Percentiles rank a stretch among this genome's conserved stretches.
Conservation (phyloP, 805 yeast species). For the Starmerella kuoi region DNA sequence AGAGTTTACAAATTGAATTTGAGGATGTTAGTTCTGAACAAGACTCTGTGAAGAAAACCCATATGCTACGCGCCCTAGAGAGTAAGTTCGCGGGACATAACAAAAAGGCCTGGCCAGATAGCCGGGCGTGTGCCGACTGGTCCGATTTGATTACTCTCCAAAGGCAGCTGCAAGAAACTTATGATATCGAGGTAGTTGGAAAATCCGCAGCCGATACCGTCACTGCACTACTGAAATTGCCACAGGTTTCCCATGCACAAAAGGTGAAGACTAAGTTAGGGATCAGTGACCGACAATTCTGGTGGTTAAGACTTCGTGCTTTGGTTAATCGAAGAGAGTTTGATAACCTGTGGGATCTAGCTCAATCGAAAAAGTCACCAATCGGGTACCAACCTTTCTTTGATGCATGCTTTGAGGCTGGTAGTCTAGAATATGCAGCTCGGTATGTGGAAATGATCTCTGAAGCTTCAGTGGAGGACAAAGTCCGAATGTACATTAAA, state of each 20-base stretch:
- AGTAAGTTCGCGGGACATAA: conserved; percentile 29
- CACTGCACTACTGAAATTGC: conserved; percentile 33
- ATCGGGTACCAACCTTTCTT: conserved; percentile 62
- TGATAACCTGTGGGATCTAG: conserved; percentile 44
- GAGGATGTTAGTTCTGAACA: conserved; percentile 16
- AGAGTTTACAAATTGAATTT: conserved; percentile 14
- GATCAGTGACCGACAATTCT: conserved; percentile 44
- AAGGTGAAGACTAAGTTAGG: conserved; percentile 42
- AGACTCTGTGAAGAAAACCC: conserved; percentile 15
- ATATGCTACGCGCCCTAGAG: conserved; percentile 24
- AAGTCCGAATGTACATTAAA: conserved; percentile 35
- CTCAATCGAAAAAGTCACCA: conserved; percentile 44
- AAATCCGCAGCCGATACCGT: conserved; percentile 41
- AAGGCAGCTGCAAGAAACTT: conserved; percentile 34
- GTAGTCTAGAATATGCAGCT: conserved; percentile 48
- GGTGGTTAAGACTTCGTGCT: conserved; percentile 41
- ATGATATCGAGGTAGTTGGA: conserved; percentile 33
- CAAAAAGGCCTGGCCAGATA: conserved; percentile 28
- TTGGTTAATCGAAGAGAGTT: conserved; percentile 40
- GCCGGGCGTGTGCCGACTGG: conserved; percentile 36
- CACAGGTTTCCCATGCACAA: conserved; percentile 40
- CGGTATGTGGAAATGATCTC: conserved; percentile 45
- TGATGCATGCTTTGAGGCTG: conserved; percentile 40
- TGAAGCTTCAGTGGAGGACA: conserved; percentile 35
- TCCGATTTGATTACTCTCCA: conserved; percentile 36